A percentile compares a stretch with the other conserved stretches of the same genome.
Evolutionary conservation across 2,329 filamentous ascomycete species (phyloP).

Genomic region (Paecilomyces formosus): DNA sequence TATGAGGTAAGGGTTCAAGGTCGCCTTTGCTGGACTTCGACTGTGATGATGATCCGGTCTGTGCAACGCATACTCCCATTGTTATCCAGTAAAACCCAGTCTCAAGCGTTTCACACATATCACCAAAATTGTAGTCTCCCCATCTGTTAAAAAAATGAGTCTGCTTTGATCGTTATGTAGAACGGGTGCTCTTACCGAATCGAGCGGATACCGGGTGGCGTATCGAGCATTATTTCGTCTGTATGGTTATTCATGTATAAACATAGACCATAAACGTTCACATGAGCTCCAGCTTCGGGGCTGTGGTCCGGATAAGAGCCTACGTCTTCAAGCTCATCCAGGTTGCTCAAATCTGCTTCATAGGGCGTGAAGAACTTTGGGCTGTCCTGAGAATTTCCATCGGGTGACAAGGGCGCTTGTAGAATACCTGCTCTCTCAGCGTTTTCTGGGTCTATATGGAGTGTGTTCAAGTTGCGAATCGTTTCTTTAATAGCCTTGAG

Average conservation of each 20-base stretch:
- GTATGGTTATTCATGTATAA: background rate
- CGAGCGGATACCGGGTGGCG: background rate
- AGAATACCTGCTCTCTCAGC: background rate
- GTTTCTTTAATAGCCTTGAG: background rate
- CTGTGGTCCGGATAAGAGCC: background rate
- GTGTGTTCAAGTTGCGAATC: background rate
- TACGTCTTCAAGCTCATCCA: background rate
- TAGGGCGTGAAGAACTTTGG: background rate
- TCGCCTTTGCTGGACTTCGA: background rate
- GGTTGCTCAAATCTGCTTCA: background rate
- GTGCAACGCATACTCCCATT: background rate
- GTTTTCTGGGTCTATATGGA: background rate
- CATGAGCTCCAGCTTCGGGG: background rate
- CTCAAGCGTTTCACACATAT: background rate
- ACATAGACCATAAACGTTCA: background rate
- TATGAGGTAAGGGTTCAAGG: conserved; percentile 5
- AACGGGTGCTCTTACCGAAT: background rate
- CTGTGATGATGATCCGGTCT: background rate
- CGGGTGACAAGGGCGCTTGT: background rate
- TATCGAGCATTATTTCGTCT: background rate
- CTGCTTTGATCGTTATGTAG: background rate
- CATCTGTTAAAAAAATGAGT: background rate
- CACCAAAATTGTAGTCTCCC: conserved; percentile 4
- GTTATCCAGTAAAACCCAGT: background rate
- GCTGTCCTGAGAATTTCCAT: background rate